Percentiles rank a stretch among this genome's conserved stretches.
These are phyloP conservation scores for Microthyrium microscopicum DNA, from an alignment of 2,329 filamentous ascomycete species.

Conservation along the genomic window DNA sequence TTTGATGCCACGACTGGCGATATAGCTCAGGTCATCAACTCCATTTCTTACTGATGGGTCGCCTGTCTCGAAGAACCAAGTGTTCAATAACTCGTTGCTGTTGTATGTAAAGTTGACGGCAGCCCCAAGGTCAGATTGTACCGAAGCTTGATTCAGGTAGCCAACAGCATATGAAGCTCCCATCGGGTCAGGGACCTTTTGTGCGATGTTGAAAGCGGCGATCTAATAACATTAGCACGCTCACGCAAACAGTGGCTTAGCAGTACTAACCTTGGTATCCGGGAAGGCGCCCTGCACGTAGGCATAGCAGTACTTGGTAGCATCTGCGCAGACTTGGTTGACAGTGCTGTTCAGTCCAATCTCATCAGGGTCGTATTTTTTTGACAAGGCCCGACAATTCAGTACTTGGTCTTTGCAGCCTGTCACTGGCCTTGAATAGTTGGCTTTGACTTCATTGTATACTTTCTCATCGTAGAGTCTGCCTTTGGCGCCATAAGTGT, in stretches of 20 bases:
- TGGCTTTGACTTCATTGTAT: slow-evolving; percentile 28
- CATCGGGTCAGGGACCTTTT: slow-evolving; percentile 1
- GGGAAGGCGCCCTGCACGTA: slow-evolving; percentile 29
- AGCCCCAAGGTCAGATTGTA: slow-evolving; percentile 41
- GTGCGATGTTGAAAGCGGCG: too few species aligned
- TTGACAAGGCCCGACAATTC: slow-evolving; percentile 31
- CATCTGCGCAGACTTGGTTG: slow-evolving; percentile 25
- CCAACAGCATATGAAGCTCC: slow-evolving; percentile 32
- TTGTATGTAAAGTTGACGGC: slow-evolving; percentile 40
- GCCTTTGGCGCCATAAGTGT: slow-evolving; percentile 39
- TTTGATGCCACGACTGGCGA: slow-evolving; percentile 39
- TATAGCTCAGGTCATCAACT: slow-evolving; percentile 31
- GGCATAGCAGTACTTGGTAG: slow-evolving; percentile 25
- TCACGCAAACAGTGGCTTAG: slow-evolving; percentile 43
- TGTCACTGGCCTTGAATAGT: slow-evolving; percentile 26
- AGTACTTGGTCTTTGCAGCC: slow-evolving; percentile 39
- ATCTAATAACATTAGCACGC: too few species aligned
- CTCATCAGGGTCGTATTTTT: slow-evolving; percentile 33
- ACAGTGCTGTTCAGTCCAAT: slow-evolving; percentile 20
- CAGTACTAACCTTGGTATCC: slow-evolving; percentile 31
- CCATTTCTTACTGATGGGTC: slow-evolving; percentile 32
- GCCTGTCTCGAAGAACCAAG: slow-evolving; percentile 34
- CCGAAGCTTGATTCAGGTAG: slow-evolving; percentile 39
- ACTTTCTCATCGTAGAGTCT: slow-evolving; percentile 32
- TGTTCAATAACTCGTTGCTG: slow-evolving; percentile 23